A percentile compares a stretch with the other conserved stretches of the same genome.
Conservation (phyloP, 108 stramenopile species). For the Skeletonema grethae region DNA sequence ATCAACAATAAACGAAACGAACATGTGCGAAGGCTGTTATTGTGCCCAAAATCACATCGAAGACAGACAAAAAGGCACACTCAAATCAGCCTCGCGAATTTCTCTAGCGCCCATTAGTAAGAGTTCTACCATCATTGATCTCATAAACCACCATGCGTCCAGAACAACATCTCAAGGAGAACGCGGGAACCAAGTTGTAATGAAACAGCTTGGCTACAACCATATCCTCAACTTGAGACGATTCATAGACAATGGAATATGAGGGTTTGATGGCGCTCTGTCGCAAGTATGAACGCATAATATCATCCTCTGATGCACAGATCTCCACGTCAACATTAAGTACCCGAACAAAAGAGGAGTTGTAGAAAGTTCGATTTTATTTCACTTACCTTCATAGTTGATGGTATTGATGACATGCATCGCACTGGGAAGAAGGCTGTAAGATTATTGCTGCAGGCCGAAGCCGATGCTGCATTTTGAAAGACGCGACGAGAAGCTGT, state of each 20-base stretch:
- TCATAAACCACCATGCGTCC: slow-evolving; percentile 3
- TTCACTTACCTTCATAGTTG: slow-evolving; percentile 52
- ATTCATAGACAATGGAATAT: not conserved
- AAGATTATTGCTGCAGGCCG: slow-evolving; percentile 9
- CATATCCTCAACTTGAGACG: slow-evolving; percentile 23
- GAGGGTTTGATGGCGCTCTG: slow-evolving; percentile 39
- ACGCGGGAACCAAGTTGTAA: slow-evolving; percentile 17
- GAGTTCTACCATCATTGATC: slow-evolving; percentile 36
- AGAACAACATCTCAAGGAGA: slow-evolving; percentile 23
- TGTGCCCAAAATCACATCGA: slow-evolving; percentile 28
- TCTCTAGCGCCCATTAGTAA: slow-evolving; percentile 45
- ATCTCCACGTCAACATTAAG: not conserved
- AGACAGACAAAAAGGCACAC: slow-evolving; percentile 29
- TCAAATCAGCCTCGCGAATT: slow-evolving; percentile 31
- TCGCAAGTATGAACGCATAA: slow-evolving; percentile 46
- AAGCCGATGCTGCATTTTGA: slow-evolving; percentile 10
- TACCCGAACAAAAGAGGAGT: not conserved
- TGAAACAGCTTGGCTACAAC: slow-evolving; percentile 16
- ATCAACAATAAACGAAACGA: slow-evolving; percentile 1
- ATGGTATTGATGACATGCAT: slow-evolving; percentile 59
- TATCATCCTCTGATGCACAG: not conserved
- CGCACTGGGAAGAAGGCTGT: slow-evolving; percentile 19
- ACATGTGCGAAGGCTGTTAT: slow-evolving; percentile 34
- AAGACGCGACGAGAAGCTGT: slow-evolving; percentile 34
- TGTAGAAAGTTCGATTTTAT: not conserved